Conservation (phyloP, 129 eudicot species). For the Oenanthe sinensis region DNA sequence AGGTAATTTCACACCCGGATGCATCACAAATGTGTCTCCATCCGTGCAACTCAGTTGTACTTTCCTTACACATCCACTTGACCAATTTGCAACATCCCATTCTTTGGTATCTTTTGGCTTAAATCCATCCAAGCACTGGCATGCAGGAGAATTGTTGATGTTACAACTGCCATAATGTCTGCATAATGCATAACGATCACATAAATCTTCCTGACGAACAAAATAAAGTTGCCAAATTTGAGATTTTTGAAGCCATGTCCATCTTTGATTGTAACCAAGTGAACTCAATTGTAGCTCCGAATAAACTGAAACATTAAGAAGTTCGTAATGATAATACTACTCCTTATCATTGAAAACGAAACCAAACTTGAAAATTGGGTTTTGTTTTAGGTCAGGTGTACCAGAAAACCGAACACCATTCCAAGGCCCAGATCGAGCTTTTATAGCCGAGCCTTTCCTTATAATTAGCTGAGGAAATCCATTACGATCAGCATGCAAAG, state of each 20-base stretch:
- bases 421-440: constrained; percentile 14
- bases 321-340: constrained; percentile 5
- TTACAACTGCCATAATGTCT: constrained; percentile 46
- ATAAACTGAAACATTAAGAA: constrained; percentile 11
- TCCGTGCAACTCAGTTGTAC: too few species aligned
- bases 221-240: constrained; percentile 19
- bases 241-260: constrained; percentile 18
- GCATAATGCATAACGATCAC: constrained; percentile 34
- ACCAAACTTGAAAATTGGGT: constrained; percentile 13
- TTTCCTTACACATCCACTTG: constrained; percentile 33
- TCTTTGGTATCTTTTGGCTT: constrained; percentile 20
- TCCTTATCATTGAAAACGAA: constrained; percentile 19
- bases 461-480: neutral
- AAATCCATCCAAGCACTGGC: constrained; percentile 46
- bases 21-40: too few species aligned
- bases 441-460: neutral
- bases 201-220: constrained; percentile 12
- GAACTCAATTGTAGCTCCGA: constrained; percentile 11
- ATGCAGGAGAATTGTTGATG: constrained; percentile 19
- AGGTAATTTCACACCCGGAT: too few species aligned
- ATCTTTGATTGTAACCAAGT: constrained; percentile 13
- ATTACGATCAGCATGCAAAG: neutral
- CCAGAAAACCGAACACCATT: constrained; percentile 20
- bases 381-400: constrained; percentile 7
- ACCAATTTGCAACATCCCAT: constrained; percentile 40